These are phyloP conservation scores for Neophaeococcomyces aloes DNA, from an alignment of 2,329 filamentous ascomycete genomes.

Conservation along the genomic window DNA sequence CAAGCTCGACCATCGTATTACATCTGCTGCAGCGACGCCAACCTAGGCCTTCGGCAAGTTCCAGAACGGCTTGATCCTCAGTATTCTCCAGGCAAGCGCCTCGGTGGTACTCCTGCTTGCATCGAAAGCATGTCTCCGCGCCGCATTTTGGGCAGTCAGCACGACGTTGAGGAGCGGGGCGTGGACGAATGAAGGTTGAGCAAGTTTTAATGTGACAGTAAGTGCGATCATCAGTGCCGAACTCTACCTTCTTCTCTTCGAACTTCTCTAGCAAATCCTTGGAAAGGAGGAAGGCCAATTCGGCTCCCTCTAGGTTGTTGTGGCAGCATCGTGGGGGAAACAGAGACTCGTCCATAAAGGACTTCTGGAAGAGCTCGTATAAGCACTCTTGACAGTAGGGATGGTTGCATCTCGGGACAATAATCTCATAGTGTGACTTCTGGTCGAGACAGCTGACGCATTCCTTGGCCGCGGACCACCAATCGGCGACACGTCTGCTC, in stretches of 20 bases:
- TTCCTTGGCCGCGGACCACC: no score
- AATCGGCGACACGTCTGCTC: no score
- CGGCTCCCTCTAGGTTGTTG: slow-evolving; percentile 31
- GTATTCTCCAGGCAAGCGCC: slow-evolving; percentile 24
- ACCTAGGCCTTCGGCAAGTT: slow-evolving; percentile 55
- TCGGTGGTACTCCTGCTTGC: slow-evolving; percentile 41
- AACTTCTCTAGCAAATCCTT: slow-evolving; percentile 29
- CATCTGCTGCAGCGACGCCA: slow-evolving; percentile 71
- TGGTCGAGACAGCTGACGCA: slow-evolving; percentile 25
- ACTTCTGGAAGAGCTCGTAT: slow-evolving; percentile 32
- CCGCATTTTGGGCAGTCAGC: slow-evolving; percentile 38
- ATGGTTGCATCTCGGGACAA: slow-evolving; percentile 30
- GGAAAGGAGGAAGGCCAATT: slow-evolving; percentile 29
- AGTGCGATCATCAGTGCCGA: slow-evolving; percentile 36
- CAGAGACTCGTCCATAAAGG: slow-evolving; percentile 40
- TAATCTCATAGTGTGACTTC: slow-evolving; percentile 23
- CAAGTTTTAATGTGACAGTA: slow-evolving; percentile 43
- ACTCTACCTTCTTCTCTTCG: slow-evolving; percentile 39
- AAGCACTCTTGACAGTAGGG: slow-evolving; percentile 45
- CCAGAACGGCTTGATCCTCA: slow-evolving; percentile 33
- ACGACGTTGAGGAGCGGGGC: slow-evolving; percentile 24
- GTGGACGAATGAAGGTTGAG: slow-evolving; percentile 36
- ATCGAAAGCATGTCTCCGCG: slow-evolving; percentile 39
- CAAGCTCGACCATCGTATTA: slow-evolving; percentile 38
- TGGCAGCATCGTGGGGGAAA: slow-evolving; percentile 50